Conservation (phyloP, 768 basidiomycete genomes). For the Lentinula guzmanii region DNA sequence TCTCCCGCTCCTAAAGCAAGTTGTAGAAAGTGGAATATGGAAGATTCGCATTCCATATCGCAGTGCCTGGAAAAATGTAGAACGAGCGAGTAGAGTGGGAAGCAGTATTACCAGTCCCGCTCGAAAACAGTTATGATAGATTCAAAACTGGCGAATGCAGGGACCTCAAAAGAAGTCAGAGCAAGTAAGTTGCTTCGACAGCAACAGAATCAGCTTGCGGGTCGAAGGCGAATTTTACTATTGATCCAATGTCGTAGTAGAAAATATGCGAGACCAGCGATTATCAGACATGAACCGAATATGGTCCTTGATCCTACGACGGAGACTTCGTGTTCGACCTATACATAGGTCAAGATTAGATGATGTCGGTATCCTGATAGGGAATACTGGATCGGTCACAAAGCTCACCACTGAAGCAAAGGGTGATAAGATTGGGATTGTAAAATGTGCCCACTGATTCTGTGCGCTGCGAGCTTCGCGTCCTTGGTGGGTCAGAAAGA, state of each 20-base stretch:
- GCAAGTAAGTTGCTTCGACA: background rate
- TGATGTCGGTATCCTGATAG: too few species aligned
- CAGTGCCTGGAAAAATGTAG: too few species aligned
- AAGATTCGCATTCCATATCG: too few species aligned
- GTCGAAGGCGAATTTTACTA: background rate
- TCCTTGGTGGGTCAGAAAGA: constrained; percentile 23
- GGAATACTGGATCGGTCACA: too few species aligned
- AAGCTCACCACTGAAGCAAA: constrained; percentile 68
- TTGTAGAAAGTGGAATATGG: too few species aligned
- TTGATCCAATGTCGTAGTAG: constrained; percentile 34
- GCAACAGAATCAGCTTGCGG: background rate
- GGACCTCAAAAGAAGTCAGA: background rate
- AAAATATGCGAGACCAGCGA: constrained; percentile 35
- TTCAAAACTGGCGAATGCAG: too few species aligned
- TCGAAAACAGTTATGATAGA: too few species aligned
- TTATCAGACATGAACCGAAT: constrained; percentile 29
- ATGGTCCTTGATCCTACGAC: constrained; percentile 47
- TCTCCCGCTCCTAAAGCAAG: too few species aligned
- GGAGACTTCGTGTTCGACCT: constrained; percentile 77
- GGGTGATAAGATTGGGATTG: constrained; percentile 72
- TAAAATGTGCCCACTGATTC: constrained; percentile 51
- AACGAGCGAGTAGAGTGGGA: too few species aligned
- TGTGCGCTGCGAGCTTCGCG: constrained; percentile 14
- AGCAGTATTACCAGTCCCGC: too few species aligned
- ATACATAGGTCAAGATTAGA: background rate